A percentile compares a stretch with the other conserved stretches of the same genome.
phyloP scores from a whole-genome alignment of 1,139 yeast species.

The Yamadazyma dendronema region DNA sequence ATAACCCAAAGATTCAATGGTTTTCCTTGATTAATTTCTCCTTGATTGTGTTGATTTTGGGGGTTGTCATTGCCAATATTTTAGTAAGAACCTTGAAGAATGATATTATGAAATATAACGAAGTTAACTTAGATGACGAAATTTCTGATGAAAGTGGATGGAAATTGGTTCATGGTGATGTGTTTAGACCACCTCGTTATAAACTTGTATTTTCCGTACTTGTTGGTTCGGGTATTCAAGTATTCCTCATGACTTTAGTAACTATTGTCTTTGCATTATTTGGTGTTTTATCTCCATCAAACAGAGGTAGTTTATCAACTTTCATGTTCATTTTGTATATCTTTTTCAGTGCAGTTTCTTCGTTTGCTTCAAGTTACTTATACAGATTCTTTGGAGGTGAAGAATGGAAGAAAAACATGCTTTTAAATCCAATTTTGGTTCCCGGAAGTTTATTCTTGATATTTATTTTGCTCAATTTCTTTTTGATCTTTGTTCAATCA shows the following conservation, averaged over 20 bases:
- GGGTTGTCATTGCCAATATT: conserved; percentile 77
- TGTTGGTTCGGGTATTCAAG: conserved; percentile 86
- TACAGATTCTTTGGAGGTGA: conserved; percentile 93
- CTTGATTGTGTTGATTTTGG: conserved; percentile 71
- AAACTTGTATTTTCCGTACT: conserved; percentile 73
- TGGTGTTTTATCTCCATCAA: conserved; percentile 90
- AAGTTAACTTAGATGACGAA: conserved; percentile 82
- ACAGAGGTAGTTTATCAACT: conserved; percentile 90
- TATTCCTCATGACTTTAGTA: conserved; percentile 71
- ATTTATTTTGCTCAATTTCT: conserved; percentile 74
- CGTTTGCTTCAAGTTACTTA: conserved; percentile 80
- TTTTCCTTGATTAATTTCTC: conserved; percentile 85
- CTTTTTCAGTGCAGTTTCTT: conserved; percentile 74
- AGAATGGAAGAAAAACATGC: conserved; percentile 82
- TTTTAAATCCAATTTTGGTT: conserved; percentile 77
- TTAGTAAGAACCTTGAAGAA: conserved; percentile 76
- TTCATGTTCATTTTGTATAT: conserved; percentile 84
- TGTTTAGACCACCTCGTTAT: conserved; percentile 79
- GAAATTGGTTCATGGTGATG: conserved; percentile 95
- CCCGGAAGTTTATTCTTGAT: conserved; percentile 72
- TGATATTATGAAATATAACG: conserved; percentile 87
- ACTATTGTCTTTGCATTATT: conserved; percentile 81
- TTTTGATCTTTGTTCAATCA: conserved; percentile 72
- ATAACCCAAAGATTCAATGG: conserved; percentile 95
- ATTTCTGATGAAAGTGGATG: conserved; percentile 94